Evolutionary conservation across 2,329 filamentous ascomycete species (phyloP).

Genomic region (Lasiodiplodia theobromae): DNA sequence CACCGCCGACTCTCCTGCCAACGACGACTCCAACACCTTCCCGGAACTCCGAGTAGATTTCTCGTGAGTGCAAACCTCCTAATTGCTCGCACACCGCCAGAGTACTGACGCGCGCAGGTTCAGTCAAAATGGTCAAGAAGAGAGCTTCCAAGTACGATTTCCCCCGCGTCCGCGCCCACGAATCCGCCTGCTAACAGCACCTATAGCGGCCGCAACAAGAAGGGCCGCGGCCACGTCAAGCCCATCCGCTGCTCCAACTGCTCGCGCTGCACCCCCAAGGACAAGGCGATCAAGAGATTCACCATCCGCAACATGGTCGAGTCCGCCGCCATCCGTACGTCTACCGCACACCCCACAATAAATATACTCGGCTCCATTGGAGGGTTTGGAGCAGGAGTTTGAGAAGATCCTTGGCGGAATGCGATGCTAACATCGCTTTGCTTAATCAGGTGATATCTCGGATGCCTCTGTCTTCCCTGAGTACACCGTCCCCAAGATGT

Average conservation of each 20-base stretch:
- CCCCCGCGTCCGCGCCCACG: slow-evolving; percentile 30
- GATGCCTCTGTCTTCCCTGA: slow-evolving; percentile 99
- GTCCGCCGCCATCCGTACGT: slow-evolving; percentile 98
- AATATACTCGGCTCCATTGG: slow-evolving; percentile 15
- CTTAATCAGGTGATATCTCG: slow-evolving; percentile 90
- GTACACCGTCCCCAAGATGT: slow-evolving; percentile 99
- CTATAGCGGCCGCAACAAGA: slow-evolving; percentile 96
- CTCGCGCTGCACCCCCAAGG: slow-evolving; percentile 88
- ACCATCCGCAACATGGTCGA: slow-evolving; percentile 99
- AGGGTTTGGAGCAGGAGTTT: slow-evolving; percentile 26
- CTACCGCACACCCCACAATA: slow-evolving; percentile 28
- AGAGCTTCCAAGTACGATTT: slow-evolving; percentile 72
- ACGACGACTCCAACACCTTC: slow-evolving; percentile 17
- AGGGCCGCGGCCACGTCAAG: slow-evolving; percentile 99
- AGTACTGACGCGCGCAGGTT: slow-evolving; percentile 47
- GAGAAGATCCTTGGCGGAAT: slow-evolving; percentile 34
- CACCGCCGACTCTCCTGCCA: neutral
- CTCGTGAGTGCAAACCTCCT: neutral
- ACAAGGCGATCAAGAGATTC: slow-evolving; percentile 99
- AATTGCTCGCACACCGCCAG: neutral
- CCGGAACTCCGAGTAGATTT: slow-evolving; percentile 11
- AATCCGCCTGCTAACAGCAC: slow-evolving; percentile 42
- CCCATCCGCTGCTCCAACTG: slow-evolving; percentile 94
- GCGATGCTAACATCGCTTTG: slow-evolving; percentile 26
- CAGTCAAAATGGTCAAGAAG: slow-evolving; percentile 77